These are phyloP conservation scores for Aspergillus olivimuriae DNA, from an alignment of 495 filamentous ascomycete species.

Conservation along the genomic window DNA sequence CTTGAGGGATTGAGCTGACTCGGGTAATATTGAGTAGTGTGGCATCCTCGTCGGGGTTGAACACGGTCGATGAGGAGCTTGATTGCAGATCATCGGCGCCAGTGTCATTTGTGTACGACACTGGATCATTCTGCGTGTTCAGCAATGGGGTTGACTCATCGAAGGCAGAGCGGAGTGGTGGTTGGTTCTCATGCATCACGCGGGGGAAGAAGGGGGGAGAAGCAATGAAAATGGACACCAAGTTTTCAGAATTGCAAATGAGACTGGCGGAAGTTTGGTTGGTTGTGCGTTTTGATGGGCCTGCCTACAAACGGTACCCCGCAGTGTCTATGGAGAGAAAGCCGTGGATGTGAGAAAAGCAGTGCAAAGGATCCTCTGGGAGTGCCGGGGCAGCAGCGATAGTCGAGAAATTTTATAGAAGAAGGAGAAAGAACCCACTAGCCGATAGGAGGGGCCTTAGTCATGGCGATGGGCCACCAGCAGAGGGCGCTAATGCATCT, in stretches of 20 bases:
- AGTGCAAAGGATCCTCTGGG: too few species aligned
- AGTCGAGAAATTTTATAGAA: not conserved
- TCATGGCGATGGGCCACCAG: not conserved
- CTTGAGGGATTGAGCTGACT: slow-evolving; percentile 28
- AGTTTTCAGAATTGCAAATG: too few species aligned
- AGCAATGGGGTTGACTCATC: slow-evolving; percentile 25
- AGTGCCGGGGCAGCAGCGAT: too few species aligned
- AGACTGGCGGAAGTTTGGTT: too few species aligned
- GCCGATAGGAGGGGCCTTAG: not conserved
- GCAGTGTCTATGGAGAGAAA: too few species aligned
- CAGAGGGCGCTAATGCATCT: not conserved
- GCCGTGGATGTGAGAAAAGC: too few species aligned
- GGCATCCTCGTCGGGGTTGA: slow-evolving; percentile 17
- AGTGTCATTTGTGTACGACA: slow-evolving; percentile 4
- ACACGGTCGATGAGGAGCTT: slow-evolving; percentile 8
- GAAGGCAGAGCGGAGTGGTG: not conserved
- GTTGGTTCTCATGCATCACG: slow-evolving; percentile 3
- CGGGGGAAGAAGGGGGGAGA: not conserved
- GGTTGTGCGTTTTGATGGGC: too few species aligned
- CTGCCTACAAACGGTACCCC: too few species aligned
- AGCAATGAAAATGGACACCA: not conserved
- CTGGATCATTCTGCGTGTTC: slow-evolving; percentile 3
- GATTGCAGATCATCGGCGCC: slow-evolving; percentile 16
- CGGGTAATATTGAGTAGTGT: slow-evolving; percentile 15
- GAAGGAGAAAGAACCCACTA: not conserved